Evolutionary conservation across 257 asterid species (phyloP), one percentile per base, ranked within the genome.

Genomic region (Solanum etuberosum): DNA sequence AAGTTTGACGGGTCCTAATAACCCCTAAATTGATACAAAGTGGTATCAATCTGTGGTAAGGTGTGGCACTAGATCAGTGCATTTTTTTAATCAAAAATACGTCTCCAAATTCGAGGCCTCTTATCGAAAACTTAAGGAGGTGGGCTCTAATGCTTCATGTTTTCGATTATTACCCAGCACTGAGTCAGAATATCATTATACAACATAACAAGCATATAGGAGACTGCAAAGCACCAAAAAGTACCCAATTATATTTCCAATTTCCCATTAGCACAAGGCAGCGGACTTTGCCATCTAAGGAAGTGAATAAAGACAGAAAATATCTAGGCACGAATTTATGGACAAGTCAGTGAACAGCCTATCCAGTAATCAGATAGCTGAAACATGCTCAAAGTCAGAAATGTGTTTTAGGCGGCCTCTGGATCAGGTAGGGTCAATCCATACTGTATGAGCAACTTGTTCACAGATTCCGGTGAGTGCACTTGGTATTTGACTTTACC

Each of bases 341-440:
- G 61, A 5, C 61, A 51, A 51, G n/a, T 18, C 61, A 54, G n/a
- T 18, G 61, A 54, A 51, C 61, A 54, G n/a, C n/a, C 8, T 54
- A 54, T 54, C n/a, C n/a, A 7, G 10, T 54, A 54, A 54, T 54
- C 63, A 54, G 63, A 54, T 51, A 51, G 23, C 23, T 51, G 61
- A 51, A 51, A 51, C 61, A 51, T 54, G n/a, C n/a, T 54, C n/a
- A 54, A 48, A 48, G 21, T 48, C 59, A 15, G 59, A 15, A 48
- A 48, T 15, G 59, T 15, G 59, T 48, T 48, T 48, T 15, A 48
- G 59, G 59, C 21, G 21, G 59, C 59, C 59, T 48, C 59, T 48
- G 59, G 59, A 48, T 48, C 59, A 32, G 78, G 89, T 46, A 43
- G 89, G 54, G 89, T 87, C 54, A 87, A 59, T 42, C 89, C 89